Evolutionary conservation across 73 alveolate genomes (phyloP).

Genomic region (Paramecium octaurelia): DNA sequence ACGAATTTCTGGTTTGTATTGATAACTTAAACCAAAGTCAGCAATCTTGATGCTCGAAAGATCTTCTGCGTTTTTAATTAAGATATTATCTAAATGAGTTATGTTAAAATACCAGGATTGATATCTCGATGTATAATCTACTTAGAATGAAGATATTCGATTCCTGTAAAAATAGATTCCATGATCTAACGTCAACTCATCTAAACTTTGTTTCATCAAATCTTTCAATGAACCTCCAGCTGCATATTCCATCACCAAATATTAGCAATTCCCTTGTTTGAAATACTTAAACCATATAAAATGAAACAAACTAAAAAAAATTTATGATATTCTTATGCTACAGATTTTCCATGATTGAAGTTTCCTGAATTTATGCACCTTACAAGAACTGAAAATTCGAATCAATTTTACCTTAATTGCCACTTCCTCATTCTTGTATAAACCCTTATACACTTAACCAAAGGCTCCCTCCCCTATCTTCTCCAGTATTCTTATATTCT

Average conservation of each 20-base stretch:
- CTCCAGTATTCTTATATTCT: neutral
- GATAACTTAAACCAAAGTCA: slow-evolving; percentile 53
- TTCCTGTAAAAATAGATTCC: slow-evolving; percentile 34
- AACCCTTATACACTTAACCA: slow-evolving; percentile 23
- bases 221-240: neutral
- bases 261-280: neutral
- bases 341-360: slow-evolving; percentile 39
- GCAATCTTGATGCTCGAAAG: slow-evolving; percentile 42
- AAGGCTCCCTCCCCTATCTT: slow-evolving; percentile 37
- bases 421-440: neutral
- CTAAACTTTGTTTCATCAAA: neutral
- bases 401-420: neutral
- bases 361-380: slow-evolving; percentile 4
- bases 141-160: slow-evolving; percentile 61
- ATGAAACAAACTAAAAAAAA: neutral
- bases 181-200: neutral
- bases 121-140: slow-evolving; percentile 72
- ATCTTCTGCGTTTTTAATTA: neutral
- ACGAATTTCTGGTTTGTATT: slow-evolving; percentile 1
- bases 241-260: slow-evolving; percentile 43
- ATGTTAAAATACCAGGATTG: slow-evolving; percentile 57
- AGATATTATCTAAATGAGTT: slow-evolving; percentile 45
- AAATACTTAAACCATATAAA: neutral
- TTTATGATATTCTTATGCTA: slow-evolving; percentile 56
- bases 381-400: neutral